Evolutionary conservation across 192 early-diverging fungal species (phyloP).

Genomic region (Coemansia sp.): DNA sequence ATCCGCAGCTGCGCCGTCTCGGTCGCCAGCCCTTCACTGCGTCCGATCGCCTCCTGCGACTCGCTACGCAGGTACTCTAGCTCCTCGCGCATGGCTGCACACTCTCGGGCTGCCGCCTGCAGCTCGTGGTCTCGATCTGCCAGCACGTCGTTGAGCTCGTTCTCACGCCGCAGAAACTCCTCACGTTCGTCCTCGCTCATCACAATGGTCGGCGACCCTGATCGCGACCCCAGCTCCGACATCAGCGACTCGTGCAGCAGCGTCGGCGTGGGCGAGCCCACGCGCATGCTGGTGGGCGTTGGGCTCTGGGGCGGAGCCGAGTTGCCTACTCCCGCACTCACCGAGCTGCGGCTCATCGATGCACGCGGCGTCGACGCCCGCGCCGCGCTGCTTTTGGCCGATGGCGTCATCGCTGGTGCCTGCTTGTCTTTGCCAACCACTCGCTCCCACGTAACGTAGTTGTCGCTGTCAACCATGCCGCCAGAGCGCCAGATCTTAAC

Average conservation of each 20-base stretch:
- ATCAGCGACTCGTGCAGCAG: slow-evolving; percentile 51
- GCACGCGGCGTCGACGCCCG: slow-evolving; percentile 33
- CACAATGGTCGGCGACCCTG: slow-evolving; percentile 71
- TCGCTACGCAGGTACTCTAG: slow-evolving; percentile 67
- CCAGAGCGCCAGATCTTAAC: slow-evolving; percentile 87
- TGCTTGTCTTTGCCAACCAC: slow-evolving; percentile 29
- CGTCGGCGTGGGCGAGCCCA: slow-evolving; percentile 46
- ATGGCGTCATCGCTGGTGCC: slow-evolving; percentile 20
- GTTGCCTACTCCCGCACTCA: slow-evolving; percentile 47
- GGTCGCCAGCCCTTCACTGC: slow-evolving; percentile 70
- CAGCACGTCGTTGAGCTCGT: slow-evolving; percentile 91
- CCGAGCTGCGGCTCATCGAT: slow-evolving; percentile 33
- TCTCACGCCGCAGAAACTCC: slow-evolving; percentile 92
- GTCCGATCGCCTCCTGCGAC: slow-evolving; percentile 55
- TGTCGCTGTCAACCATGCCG: slow-evolving; percentile 61
- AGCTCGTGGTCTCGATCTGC: slow-evolving; percentile 89
- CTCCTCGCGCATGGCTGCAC: slow-evolving; percentile 72
- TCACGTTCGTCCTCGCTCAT: slow-evolving; percentile 90
- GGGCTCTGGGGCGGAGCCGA: slow-evolving; percentile 35
- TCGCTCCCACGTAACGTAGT: slow-evolving; percentile 56
- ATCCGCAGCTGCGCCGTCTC: slow-evolving; percentile 78
- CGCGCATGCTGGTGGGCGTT: slow-evolving; percentile 36
- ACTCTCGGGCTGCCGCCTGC: slow-evolving; percentile 58
- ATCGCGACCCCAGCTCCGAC: slow-evolving; percentile 46
- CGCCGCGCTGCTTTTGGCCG: slow-evolving; percentile 23